Conservation (phyloP, 805 yeast genomes). For the Wickerhamomyces chambardii region DNA sequence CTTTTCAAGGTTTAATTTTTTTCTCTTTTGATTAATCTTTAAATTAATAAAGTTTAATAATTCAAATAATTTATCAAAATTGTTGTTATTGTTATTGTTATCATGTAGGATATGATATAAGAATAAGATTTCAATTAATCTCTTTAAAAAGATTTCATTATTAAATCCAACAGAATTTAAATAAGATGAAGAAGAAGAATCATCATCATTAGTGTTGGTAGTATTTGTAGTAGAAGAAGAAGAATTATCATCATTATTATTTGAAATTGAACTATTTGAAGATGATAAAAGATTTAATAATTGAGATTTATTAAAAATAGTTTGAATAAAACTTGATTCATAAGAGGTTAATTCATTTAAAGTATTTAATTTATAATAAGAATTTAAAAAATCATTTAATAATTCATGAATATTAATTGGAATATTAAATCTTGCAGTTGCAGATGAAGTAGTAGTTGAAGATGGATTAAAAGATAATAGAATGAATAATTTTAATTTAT, state of each 20-base stretch:
- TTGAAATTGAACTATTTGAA: neutral
- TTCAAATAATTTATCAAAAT: conserved; percentile 3
- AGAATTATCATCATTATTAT: neutral
- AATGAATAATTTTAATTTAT: no score
- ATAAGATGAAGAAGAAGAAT: neutral
- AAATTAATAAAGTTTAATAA: conserved; percentile 12
- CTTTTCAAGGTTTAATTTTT: conserved; percentile 16
- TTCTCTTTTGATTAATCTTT: conserved; percentile 15
- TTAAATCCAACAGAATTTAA: conserved; percentile 13
- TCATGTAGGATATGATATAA: no score
- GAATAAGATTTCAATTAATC: conserved; percentile 9
- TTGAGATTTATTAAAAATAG: neutral
- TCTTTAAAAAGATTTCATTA: conserved; percentile 12
- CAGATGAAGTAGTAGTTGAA: no score
- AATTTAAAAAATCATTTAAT: neutral
- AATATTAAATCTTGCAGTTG: no score
- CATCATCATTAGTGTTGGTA: neutral
- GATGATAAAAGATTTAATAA: no score
- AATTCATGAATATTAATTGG: neutral
- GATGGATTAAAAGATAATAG: neutral
- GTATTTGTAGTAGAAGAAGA: conserved; percentile 7
- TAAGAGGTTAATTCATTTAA: neutral
- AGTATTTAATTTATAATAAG: neutral
- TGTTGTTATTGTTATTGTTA: no score
- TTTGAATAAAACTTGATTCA: neutral